Evolutionary conservation across 1,139 yeast genomes (phyloP).

Genomic region (Geotrichum reessii): DNA sequence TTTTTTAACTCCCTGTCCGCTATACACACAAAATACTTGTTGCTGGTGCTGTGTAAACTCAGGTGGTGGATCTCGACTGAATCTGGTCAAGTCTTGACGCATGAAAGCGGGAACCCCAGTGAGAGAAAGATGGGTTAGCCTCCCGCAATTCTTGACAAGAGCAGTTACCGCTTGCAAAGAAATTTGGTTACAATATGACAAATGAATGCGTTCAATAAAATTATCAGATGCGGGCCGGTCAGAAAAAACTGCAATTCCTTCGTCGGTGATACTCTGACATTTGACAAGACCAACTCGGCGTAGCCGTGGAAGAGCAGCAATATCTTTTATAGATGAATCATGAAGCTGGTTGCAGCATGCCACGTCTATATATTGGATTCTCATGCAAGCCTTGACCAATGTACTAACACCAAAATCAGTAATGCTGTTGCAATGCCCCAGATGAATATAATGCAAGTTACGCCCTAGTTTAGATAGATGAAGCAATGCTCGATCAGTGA

Average conservation of each 20-base stretch:
- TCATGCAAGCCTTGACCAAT: conserved; percentile 70
- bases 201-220: conserved; percentile 85
- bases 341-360: conserved; percentile 93
- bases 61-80: conserved; percentile 91
- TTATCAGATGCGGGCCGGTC: conserved; percentile 58
- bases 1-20: conserved; percentile 79
- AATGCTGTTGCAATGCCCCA: conserved; percentile 88
- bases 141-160: conserved; percentile 74
- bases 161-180: conserved; percentile 44
- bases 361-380: conserved; percentile 87
- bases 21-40: conserved; percentile 83
- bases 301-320: conserved; percentile 71
- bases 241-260: conserved; percentile 73
- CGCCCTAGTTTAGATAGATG: conserved; percentile 71
- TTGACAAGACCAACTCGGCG: conserved; percentile 91
- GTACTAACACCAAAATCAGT: conserved; percentile 83
- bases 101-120: conserved; percentile 90
- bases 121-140: conserved; percentile 80
- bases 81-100: conserved; percentile 76
- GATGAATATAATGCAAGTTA: conserved; percentile 80
- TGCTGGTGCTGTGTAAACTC: conserved; percentile 88
- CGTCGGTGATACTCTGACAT: conserved; percentile 82
- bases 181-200: conserved; percentile 82
- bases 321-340: conserved; percentile 71
- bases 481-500: conserved; percentile 76